A percentile compares a stretch with the other conserved stretches of the same genome.
These are phyloP conservation scores for Neonectria magnoliae DNA, from an alignment of 2,329 filamentous ascomycete species.

Conservation along the genomic window DNA sequence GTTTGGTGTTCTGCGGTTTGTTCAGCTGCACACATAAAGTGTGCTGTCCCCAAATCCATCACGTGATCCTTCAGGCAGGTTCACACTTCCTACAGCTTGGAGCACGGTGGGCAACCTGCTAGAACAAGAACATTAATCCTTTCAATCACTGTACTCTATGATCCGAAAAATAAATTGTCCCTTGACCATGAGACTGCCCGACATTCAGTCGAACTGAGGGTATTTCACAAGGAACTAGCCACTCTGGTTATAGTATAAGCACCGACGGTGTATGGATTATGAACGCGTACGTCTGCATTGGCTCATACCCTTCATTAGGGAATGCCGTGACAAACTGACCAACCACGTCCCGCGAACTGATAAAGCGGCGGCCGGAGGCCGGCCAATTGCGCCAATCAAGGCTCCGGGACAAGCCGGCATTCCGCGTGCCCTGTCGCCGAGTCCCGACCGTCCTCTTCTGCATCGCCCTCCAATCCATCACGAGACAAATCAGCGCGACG, in stretches of 20 bases:
- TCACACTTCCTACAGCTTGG: too few relatives aligned
- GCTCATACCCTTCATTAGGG: conserved; percentile 1
- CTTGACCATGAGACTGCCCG: too few relatives aligned
- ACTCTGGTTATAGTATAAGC: not conserved
- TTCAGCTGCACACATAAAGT: too few relatives aligned
- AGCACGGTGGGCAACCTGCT: too few relatives aligned
- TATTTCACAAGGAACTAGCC: not conserved
- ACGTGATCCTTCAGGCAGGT: too few relatives aligned
- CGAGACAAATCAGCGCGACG: not conserved
- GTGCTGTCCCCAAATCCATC: too few relatives aligned
- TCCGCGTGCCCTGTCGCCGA: not conserved
- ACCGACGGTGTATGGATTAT: not conserved
- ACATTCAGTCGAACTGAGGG: not conserved
- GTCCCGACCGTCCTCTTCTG: not conserved
- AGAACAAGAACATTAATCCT: too few relatives aligned
- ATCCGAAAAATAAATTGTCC: too few relatives aligned
- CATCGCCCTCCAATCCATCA: not conserved
- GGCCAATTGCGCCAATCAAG: conserved; percentile 9
- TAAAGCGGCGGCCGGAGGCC: not conserved
- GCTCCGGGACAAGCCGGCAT: conserved; percentile 9
- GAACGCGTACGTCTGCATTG: too few relatives aligned
- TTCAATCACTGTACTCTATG: too few relatives aligned
- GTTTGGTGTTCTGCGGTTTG: too few relatives aligned
- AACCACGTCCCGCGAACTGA: not conserved
- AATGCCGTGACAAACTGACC: conserved; percentile 5